These are phyloP conservation scores for Candida maris DNA, from an alignment of 805 yeast species.

Conservation along the genomic window DNA sequence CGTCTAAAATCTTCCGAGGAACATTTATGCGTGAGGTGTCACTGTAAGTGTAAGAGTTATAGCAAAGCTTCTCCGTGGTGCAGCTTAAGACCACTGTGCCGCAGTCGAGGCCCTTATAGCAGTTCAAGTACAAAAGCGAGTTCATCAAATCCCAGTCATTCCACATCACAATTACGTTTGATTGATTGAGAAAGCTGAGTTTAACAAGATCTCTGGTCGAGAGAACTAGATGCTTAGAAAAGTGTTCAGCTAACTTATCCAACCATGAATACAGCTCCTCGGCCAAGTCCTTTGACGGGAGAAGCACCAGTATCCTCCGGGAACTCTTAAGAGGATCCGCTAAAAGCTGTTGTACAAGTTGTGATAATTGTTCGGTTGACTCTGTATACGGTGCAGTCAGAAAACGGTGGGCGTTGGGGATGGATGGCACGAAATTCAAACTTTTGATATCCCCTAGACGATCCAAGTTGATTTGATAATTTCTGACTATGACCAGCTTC, in stretches of 20 bases:
- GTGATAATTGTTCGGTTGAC: constrained; percentile 2
- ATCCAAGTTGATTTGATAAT: constrained; percentile 3
- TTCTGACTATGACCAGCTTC: constrained; percentile 11
- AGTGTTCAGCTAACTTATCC: constrained; percentile 3
- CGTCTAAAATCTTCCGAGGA: constrained; percentile 1
- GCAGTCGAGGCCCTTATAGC: constrained; percentile 6
- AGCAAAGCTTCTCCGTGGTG: neutral
- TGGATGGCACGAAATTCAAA: constrained; percentile 4
- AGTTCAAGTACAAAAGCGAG: constrained; percentile 7
- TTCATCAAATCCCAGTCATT: constrained; percentile 10
- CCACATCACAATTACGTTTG: constrained; percentile 7
- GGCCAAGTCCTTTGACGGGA: constrained; percentile 11
- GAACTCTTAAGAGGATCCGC: neutral
- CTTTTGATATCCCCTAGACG: neutral
- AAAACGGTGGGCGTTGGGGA: constrained; percentile 5
- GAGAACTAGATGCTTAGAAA: constrained; percentile 4
- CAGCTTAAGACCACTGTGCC: constrained; percentile 12
- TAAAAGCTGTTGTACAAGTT: constrained; percentile 1
- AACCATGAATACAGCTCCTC: constrained; percentile 5
- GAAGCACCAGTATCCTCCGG: constrained; percentile 7
- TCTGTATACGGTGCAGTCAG: constrained; percentile 3
- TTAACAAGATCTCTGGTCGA: constrained; percentile 7
- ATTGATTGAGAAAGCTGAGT: constrained; percentile 11
- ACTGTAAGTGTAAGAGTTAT: constrained; percentile 6
- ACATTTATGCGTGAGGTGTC: neutral